Percentiles rank a stretch among this genome's conserved stretches.
Conservation (phyloP, 306 rosid genomes). For the Hippophae rhamnoides region DNA sequence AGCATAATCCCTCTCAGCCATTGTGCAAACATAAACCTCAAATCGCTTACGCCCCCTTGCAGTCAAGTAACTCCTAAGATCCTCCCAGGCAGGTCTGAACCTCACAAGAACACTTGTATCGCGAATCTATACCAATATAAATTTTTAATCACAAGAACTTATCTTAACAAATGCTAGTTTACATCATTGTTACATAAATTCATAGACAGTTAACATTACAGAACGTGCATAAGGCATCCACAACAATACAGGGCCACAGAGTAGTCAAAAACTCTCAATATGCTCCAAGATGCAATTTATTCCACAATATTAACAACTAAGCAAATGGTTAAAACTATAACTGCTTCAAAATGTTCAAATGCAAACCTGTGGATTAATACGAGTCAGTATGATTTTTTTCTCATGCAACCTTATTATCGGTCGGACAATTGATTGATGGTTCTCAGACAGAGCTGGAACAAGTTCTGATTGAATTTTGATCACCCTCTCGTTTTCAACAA, state of each 20-base stretch:
- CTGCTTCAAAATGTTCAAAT: constrained; percentile 4
- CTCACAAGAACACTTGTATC: constrained; percentile 99
- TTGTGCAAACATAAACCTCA: constrained; percentile 98
- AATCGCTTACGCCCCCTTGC: constrained; percentile 99
- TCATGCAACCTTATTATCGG: constrained; percentile 81
- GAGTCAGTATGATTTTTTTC: constrained; percentile 84
- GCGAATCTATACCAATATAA: constrained; percentile 53
- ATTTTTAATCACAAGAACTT: constrained; percentile 8
- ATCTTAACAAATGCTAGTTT: constrained; percentile 3
- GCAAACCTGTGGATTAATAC: constrained; percentile 90
- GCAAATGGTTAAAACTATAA: constrained; percentile 11
- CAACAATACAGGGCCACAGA: constrained; percentile 2
- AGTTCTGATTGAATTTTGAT: constrained; percentile 74
- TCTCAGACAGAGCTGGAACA: constrained; percentile 79
- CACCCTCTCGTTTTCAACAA: constrained; percentile 84
- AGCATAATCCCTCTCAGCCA: constrained; percentile 99
- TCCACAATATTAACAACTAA: constrained; percentile 7
- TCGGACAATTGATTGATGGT: constrained; percentile 62
- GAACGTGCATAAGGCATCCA: not conserved
- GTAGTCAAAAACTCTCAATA: not conserved
- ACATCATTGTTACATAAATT: not conserved
- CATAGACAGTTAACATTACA: not conserved
- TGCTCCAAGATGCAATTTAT: too few relatives aligned
- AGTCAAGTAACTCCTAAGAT: constrained; percentile 90
- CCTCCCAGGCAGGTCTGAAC: constrained; percentile 99